phyloP scores from a whole-genome alignment of 352 stramenopile species.

The Thalassiosira delicatula region DNA sequence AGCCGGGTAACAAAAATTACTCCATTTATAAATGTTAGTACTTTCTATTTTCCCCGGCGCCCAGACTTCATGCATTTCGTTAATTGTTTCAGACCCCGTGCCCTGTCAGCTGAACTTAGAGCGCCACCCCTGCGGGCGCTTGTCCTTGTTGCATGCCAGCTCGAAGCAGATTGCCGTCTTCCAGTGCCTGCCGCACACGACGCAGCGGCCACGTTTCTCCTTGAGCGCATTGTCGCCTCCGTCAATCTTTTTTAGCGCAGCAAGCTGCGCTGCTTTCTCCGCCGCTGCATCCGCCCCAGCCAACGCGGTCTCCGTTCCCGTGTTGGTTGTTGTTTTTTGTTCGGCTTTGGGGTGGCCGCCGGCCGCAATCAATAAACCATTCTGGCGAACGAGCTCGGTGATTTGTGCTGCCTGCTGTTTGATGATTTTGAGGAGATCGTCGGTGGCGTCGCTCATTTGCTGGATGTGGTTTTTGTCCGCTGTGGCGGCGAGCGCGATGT shows the following conservation, averaged over 20 bases:
- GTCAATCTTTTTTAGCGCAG: background rate
- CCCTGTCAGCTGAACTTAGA: background rate
- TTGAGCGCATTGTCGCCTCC: background rate
- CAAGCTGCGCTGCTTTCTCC: background rate
- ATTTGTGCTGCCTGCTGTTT: background rate
- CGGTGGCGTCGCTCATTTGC: background rate
- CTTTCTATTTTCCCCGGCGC: background rate
- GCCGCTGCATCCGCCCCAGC: background rate
- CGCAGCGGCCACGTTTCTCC: background rate
- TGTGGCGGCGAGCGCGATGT: conserved; percentile 6
- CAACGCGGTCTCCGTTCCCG: background rate
- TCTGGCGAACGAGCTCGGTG: background rate
- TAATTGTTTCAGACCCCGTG: background rate
- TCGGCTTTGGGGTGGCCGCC: background rate
- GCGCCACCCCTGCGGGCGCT: background rate
- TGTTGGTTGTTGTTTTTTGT: background rate
- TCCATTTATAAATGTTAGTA: background rate
- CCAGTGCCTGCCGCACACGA: background rate
- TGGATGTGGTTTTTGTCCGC: conserved; percentile 17
- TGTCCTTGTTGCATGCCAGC: background rate
- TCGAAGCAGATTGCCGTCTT: background rate
- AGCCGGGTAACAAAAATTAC: background rate
- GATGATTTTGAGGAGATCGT: background rate
- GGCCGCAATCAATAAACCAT: background rate
- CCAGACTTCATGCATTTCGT: background rate